Conservation (phyloP, 331 rosid genomes). For the Telfairia occidentalis region DNA sequence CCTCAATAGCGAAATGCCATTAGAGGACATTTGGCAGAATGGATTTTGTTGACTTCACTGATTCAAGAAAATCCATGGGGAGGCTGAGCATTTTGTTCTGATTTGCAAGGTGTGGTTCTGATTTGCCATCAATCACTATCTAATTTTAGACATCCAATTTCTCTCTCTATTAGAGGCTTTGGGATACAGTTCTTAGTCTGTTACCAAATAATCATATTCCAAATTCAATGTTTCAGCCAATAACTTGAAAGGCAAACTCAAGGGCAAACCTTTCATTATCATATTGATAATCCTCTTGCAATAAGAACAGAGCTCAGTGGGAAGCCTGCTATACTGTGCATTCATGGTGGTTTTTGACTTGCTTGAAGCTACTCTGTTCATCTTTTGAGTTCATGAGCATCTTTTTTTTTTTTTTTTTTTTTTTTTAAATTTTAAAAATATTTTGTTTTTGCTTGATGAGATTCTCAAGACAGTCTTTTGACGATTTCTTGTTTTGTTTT, state of each 20-base stretch:
- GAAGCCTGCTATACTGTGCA: neutral
- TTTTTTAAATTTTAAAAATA: no score
- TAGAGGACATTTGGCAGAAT: neutral
- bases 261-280: neutral
- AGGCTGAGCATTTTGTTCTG: neutral
- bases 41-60: neutral
- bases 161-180: neutral
- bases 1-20: neutral
- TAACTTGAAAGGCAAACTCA: neutral
- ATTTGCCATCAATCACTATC: neutral
- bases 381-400: no score
- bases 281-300: neutral
- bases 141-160: neutral
- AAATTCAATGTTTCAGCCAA: slow-evolving; percentile 2
- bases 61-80: neutral
- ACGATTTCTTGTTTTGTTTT: no score
- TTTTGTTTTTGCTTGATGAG: no score
- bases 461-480: no score
- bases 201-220: neutral
- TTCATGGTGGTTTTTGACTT: neutral
- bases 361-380: neutral
- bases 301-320: neutral
- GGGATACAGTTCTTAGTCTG: neutral
- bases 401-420: no score
- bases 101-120: slow-evolving; percentile 1